Conservation (phyloP, 257 asterid genomes). For the Lycium barbarum region DNA sequence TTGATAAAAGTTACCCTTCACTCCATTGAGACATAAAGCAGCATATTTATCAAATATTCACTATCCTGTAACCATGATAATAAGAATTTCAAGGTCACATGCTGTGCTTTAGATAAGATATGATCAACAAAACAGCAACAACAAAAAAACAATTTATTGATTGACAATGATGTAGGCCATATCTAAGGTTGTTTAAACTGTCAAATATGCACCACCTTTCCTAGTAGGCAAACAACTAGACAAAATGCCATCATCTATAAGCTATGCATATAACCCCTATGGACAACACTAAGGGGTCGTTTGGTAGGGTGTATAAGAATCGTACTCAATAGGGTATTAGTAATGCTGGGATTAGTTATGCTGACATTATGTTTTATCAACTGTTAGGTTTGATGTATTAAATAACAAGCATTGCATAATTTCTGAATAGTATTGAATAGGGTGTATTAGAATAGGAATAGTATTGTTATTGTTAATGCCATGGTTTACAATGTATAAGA, state of each 20-base stretch:
- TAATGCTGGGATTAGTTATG: too few relatives aligned
- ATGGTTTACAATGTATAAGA: too few relatives aligned
- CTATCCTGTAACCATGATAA: background rate
- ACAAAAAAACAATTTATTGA: background rate
- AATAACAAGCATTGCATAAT: too few relatives aligned
- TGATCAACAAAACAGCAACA: background rate
- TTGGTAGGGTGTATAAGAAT: too few relatives aligned
- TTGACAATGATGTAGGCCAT: background rate
- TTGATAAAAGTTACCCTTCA: background rate
- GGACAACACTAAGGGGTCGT: background rate
- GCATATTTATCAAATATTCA: background rate
- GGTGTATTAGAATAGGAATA: too few relatives aligned
- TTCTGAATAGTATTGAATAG: too few relatives aligned
- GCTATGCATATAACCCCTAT: background rate
- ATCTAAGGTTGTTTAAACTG: constrained; percentile 20
- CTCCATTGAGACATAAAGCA: background rate
- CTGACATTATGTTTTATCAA: too few relatives aligned
- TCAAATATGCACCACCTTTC: constrained; percentile 13
- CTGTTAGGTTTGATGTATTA: too few relatives aligned
- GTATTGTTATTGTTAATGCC: too few relatives aligned
- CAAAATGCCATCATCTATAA: background rate
- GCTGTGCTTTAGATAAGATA: background rate
- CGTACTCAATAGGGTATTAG: too few relatives aligned
- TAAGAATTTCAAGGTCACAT: constrained; percentile 23
- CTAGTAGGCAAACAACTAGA: constrained; percentile 2